Evolutionary conservation across 2,329 filamentous ascomycete species (phyloP).

Genomic region (Cytospora piceicola): DNA sequence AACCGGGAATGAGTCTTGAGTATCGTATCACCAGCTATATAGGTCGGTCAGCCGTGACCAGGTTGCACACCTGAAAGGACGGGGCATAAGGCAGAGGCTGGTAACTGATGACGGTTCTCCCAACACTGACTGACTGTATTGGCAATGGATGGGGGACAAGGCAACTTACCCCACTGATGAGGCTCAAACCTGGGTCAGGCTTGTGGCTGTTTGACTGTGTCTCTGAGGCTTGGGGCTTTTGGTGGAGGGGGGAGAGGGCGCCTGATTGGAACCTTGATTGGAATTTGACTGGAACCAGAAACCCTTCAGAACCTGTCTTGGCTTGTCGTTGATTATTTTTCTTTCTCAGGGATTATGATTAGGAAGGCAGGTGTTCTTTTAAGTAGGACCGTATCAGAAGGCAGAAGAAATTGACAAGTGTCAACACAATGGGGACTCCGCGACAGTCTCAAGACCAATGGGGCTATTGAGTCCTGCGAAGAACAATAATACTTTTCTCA

Average conservation of each 20-base stretch:
- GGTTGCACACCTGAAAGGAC: not conserved
- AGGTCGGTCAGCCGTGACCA: not conserved
- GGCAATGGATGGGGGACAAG: not conserved
- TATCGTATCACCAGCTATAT: not conserved
- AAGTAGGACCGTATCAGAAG: constrained; percentile 10
- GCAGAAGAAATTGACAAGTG: constrained; percentile 6
- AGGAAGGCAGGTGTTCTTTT: constrained; percentile 11
- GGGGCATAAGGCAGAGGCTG: not conserved
- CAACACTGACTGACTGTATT: too few species aligned
- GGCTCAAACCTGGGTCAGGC: not conserved
- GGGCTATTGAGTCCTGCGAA: constrained; percentile 19
- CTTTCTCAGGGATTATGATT: not conserved
- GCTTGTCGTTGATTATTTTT: not conserved
- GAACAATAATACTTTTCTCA: constrained; percentile 8
- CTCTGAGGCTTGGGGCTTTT: not conserved
- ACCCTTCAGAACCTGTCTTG: not conserved
- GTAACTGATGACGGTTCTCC: not conserved
- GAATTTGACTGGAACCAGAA: not conserved
- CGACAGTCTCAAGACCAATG: constrained; percentile 21
- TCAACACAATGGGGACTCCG: constrained; percentile 14
- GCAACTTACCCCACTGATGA: constrained; percentile 1
- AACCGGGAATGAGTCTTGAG: not conserved
- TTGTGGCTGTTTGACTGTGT: not conserved
- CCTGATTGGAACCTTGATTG: not conserved
- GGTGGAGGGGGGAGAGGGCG: too few species aligned